Evolutionary conservation across 2,329 filamentous ascomycete species (phyloP).

Genomic region (Rutstroemia sp.): DNA sequence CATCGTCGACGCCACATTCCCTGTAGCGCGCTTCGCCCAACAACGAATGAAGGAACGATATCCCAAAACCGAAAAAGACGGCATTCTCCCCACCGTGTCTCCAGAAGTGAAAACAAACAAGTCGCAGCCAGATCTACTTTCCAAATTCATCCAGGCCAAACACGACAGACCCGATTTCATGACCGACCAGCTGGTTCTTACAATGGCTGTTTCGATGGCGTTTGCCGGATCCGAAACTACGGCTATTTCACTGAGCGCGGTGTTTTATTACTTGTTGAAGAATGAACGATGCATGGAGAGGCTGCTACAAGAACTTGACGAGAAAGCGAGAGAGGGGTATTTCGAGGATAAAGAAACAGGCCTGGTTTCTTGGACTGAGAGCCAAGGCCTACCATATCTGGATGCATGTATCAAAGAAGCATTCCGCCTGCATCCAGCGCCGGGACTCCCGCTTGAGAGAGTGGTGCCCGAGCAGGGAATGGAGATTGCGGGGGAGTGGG

Average conservation of each 20-base stretch:
- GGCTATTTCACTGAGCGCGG: slow-evolving; percentile 61
- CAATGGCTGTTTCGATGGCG: slow-evolving; percentile 65
- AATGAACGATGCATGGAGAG: slow-evolving; percentile 47
- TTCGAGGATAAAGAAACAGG: slow-evolving; percentile 47
- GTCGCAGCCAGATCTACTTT: slow-evolving; percentile 53
- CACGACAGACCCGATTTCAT: slow-evolving; percentile 64
- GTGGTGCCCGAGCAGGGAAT: slow-evolving; percentile 59
- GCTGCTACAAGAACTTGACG: slow-evolving; percentile 56
- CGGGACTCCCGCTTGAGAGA: slow-evolving; percentile 66
- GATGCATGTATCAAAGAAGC: slow-evolving; percentile 74
- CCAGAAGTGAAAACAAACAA: slow-evolving; percentile 11
- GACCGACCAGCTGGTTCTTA: slow-evolving; percentile 60
- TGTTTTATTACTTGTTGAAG: slow-evolving; percentile 69
- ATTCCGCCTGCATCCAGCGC: slow-evolving; percentile 68
- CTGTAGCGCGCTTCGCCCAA: slow-evolving; percentile 65
- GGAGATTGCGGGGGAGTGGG: slow-evolving; percentile 52
- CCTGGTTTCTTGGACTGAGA: slow-evolving; percentile 62
- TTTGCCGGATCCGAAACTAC: slow-evolving; percentile 76
- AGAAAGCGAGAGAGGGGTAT: slow-evolving; percentile 42
- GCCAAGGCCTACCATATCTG: slow-evolving; percentile 65
- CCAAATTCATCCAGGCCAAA: slow-evolving; percentile 64
- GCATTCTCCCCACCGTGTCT: slow-evolving; percentile 15
- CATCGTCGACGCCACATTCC: slow-evolving; percentile 60
- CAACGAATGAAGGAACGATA: slow-evolving; percentile 60
- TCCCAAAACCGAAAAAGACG: slow-evolving; percentile 10